Percentiles rank a stretch among this genome's conserved stretches.
Evolutionary conservation across 306 rosid species (phyloP).

Genomic region (Albizia julibrissin): DNA sequence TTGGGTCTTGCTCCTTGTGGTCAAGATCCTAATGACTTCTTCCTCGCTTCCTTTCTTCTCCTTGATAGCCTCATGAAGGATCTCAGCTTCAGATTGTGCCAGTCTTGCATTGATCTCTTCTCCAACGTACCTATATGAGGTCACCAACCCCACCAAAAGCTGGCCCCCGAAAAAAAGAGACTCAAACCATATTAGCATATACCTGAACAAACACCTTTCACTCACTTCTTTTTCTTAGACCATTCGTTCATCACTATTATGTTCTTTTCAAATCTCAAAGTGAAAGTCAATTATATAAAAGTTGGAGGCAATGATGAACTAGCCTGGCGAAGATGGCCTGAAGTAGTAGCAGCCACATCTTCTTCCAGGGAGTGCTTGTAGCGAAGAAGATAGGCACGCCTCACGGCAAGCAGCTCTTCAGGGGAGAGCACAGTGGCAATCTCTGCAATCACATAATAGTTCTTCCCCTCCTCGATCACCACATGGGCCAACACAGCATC

Average conservation of each 20-base stretch:
- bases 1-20: constrained; percentile 75
- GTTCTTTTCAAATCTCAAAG: not conserved
- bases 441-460: constrained; percentile 65
- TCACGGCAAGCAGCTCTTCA: constrained; percentile 67
- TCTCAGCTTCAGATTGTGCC: constrained; percentile 66
- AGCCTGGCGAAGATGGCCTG: constrained; percentile 78
- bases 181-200: not conserved
- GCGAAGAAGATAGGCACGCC: constrained; percentile 73
- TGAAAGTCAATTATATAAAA: not conserved
- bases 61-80: constrained; percentile 68
- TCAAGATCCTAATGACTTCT: constrained; percentile 71
- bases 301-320: not conserved
- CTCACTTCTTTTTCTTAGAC: constrained; percentile 18
- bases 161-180: constrained; percentile 30
- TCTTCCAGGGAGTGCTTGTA: constrained; percentile 82
- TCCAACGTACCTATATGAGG: constrained; percentile 56
- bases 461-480: constrained; percentile 43
- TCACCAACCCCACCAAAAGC: constrained; percentile 72
- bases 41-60: constrained; percentile 48
- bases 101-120: constrained; percentile 47
- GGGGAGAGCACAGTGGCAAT: constrained; percentile 63
- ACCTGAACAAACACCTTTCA: not conserved
- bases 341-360: constrained; percentile 72
- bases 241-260: not conserved
- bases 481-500: constrained; percentile 62